A percentile compares a stretch with the other conserved stretches of the same genome.
These are phyloP conservation scores for Penicillium hordei DNA, from an alignment of 2,329 filamentous ascomycete species.

Conservation along the genomic window DNA sequence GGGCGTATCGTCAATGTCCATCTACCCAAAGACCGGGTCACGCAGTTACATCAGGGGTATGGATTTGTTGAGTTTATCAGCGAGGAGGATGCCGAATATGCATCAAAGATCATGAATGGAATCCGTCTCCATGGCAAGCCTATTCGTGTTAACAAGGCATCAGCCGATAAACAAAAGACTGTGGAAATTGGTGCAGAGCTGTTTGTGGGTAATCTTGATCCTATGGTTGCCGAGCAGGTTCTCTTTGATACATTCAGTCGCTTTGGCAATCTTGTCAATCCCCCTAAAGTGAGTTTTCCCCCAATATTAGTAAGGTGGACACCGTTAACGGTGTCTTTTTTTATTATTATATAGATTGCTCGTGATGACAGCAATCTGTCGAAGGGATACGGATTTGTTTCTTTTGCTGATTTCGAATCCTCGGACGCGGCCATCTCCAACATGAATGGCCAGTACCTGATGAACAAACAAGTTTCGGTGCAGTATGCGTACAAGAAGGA, in stretches of 20 bases:
- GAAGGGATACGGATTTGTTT: conserved; percentile 96
- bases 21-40: conserved; percentile 96
- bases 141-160: conserved; percentile 91
- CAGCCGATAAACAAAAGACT: conserved; percentile 89
- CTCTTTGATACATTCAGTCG: conserved; percentile 93
- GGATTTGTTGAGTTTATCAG: conserved; percentile 98
- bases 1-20: conserved; percentile 98
- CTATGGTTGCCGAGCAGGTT: conserved; percentile 91
- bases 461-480: conserved; percentile 94
- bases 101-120: conserved; percentile 93
- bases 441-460: conserved; percentile 94
- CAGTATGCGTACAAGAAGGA: conserved; percentile 99
- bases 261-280: conserved; percentile 79
- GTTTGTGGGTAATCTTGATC: conserved; percentile 92
- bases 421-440: conserved; percentile 87
- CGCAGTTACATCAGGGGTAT: conserved; percentile 94
- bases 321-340: conserved; percentile 24
- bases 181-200: conserved; percentile 95
- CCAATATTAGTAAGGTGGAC: not conserved
- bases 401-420: conserved; percentile 87
- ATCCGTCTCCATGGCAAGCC: conserved; percentile 91
- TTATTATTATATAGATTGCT: conserved; percentile 54
- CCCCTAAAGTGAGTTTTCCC: conserved; percentile 70
- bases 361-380: conserved; percentile 83
- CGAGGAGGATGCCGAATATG: conserved; percentile 94